Percentiles rank a stretch among this genome's conserved stretches.
phyloP scores from a whole-genome alignment of 2,329 filamentous ascomycete species.

The Leptodontidium sp. region DNA sequence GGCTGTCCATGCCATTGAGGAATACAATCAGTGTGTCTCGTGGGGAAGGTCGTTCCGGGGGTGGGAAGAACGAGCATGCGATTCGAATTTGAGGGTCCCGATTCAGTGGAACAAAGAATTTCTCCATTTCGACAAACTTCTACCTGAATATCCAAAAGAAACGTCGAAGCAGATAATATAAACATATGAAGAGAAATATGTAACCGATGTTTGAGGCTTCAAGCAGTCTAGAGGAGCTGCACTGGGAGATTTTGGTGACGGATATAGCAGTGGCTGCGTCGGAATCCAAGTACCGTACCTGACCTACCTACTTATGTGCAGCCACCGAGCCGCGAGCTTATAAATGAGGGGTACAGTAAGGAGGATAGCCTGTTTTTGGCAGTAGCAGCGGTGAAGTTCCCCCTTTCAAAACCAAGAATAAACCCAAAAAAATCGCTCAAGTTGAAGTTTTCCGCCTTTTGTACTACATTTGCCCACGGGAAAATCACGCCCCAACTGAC shows the following conservation, averaged over 20 bases:
- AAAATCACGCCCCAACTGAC: neutral
- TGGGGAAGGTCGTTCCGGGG: neutral
- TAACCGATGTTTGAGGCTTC: neutral
- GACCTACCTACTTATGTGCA: neutral
- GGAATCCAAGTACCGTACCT: neutral
- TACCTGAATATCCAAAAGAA: neutral
- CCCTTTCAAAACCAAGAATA: neutral
- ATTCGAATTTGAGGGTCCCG: conserved; percentile 18
- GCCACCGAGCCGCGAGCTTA: conserved; percentile 6
- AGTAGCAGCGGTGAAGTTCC: conserved; percentile 4
- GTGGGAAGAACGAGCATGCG: conserved; percentile 21
- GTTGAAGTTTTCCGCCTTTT: conserved; percentile 9
- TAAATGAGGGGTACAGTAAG: neutral
- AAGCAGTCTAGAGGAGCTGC: too few species aligned
- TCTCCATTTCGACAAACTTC: conserved; percentile 21
- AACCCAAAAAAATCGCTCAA: conserved; percentile 8
- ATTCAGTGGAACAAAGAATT: conserved; percentile 21
- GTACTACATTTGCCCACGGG: neutral
- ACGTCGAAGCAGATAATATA: neutral
- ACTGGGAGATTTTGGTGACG: neutral
- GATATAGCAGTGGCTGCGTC: neutral
- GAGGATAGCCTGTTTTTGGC: neutral
- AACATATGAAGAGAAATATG: neutral
- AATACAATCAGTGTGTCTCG: conserved; percentile 23
- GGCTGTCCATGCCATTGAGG: conserved; percentile 29